These are phyloP conservation scores for Butyriboletus appendiculatus DNA, from an alignment of 1,284 basidiomycete genomes.

Conservation along the genomic window DNA sequence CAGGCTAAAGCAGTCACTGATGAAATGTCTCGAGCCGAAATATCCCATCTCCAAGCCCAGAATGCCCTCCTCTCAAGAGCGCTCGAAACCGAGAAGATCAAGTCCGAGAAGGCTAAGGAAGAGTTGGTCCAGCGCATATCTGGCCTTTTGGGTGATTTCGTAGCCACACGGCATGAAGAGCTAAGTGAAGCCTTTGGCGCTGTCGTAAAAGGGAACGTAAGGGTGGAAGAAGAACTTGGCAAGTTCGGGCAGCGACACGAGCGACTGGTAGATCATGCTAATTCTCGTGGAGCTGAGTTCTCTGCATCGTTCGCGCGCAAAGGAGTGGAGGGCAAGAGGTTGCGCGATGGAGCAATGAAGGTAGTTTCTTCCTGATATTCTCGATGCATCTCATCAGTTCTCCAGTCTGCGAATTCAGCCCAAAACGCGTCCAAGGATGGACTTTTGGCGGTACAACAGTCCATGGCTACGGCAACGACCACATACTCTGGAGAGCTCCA, in stretches of 20 bases:
- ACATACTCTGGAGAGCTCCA: slow-evolving; percentile 56
- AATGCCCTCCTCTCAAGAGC: slow-evolving; percentile 67
- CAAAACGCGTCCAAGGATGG: slow-evolving; percentile 45
- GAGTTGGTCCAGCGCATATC: slow-evolving; percentile 76
- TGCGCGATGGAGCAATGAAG: slow-evolving; percentile 61
- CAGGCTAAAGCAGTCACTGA: slow-evolving; percentile 54
- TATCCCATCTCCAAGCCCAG: slow-evolving; percentile 67
- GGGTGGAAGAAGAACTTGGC: slow-evolving; percentile 52
- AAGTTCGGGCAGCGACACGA: slow-evolving; percentile 52
- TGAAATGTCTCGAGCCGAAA: slow-evolving; percentile 58
- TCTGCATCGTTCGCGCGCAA: slow-evolving; percentile 46
- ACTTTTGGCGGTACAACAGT: slow-evolving; percentile 46
- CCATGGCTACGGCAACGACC: slow-evolving; percentile 49
- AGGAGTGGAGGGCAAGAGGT: slow-evolving; percentile 53
- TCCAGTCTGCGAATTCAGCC: slow-evolving; percentile 45
- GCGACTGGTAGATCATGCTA: slow-evolving; percentile 44
- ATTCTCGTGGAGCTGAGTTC: slow-evolving; percentile 43
- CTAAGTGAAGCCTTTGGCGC: slow-evolving; percentile 59
- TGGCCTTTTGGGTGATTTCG: slow-evolving; percentile 68
- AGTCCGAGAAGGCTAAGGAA: slow-evolving; percentile 66
- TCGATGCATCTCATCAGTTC: slow-evolving; percentile 16
- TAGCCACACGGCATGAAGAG: slow-evolving; percentile 67
- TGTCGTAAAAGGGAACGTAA: slow-evolving; percentile 57
- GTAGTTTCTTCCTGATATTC: slow-evolving; percentile 36
- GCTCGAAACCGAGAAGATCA: slow-evolving; percentile 66